Base-by-base conservation (phyloP, 2,329 filamentous ascomycete species). In the Tympanopsis confertula region DNA sequence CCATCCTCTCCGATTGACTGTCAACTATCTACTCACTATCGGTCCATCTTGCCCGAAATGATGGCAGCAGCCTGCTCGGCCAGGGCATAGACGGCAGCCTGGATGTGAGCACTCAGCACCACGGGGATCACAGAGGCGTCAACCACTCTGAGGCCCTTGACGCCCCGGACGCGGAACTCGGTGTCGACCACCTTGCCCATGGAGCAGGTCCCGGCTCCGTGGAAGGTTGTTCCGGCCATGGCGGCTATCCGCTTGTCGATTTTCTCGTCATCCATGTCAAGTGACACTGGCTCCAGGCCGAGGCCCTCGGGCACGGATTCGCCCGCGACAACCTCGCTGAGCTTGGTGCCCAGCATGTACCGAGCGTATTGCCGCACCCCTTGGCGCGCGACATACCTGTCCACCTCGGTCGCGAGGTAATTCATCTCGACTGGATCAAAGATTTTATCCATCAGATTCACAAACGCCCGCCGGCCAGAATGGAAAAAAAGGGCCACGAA, bases 81-180 rank as follows among this genome's bases (percentile, higher is more conserved):
- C 13, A 59, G 41, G 4, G 54, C 56, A 45, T 60, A 61, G 5
- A 58, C 36, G 3, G 54, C 47, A 0, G 48, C 50, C 29, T 57
- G 52, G 2, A 52, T 43, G 38, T 58, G 52, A 5, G 47, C 52
- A 19, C 47, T 49, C 13, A 58, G 41, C 3, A 48, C 44, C 17
- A 50, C 41, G 2, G 58, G 57, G 15, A 62, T 51, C 5, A 62
- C 50, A 7, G 53, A 61, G 10, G 58, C 55, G 44, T 65, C 61
- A 0, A 59, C 54, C 5, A 65, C 50, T 13, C 58, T 54, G 19
- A 65, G 46, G n/a, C 50, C 50, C 5, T 47, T 44, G 4, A 61
- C 52, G 0, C 61, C 59, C 28, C 59, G 56, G 14, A 65, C 58
- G 13, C 49, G 48, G 28, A 62, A 47, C 15, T 55, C 49, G 1